Evolutionary conservation across 352 stramenopile genomes (phyloP).

Genomic region (Globisporangium megalacanthum): DNA sequence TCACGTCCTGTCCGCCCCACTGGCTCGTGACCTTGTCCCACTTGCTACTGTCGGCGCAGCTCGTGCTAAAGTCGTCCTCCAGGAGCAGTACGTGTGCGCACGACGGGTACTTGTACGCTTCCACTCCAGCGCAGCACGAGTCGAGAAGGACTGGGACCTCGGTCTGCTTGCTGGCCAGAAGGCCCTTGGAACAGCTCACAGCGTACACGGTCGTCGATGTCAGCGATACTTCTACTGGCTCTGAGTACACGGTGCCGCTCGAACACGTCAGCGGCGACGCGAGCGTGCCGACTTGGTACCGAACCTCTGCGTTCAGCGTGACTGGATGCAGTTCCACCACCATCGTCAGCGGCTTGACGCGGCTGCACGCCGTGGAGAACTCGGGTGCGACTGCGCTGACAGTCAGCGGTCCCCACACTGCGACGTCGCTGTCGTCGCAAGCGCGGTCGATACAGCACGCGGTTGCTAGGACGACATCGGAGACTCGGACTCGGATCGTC

Average conservation of each 20-base stretch:
- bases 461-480: conserved; percentile 38
- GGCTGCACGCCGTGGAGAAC: conserved; percentile 25
- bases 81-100: conserved; percentile 50
- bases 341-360: conserved; percentile 26
- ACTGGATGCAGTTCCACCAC: conserved; percentile 22
- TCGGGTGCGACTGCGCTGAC: conserved; percentile 24
- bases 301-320: conserved; percentile 21
- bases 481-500: conserved; percentile 24
- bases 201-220: conserved; percentile 25
- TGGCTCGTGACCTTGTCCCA: conserved; percentile 44
- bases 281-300: conserved; percentile 18
- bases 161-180: conserved; percentile 29
- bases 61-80: conserved; percentile 38
- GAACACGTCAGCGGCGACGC: conserved; percentile 20
- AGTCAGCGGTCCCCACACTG: conserved; percentile 23
- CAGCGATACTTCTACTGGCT: conserved; percentile 21
- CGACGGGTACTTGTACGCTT: conserved; percentile 27
- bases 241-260: conserved; percentile 23
- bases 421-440: conserved; percentile 21
- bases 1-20: conserved; percentile 52
- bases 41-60: conserved; percentile 33
- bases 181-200: conserved; percentile 49
- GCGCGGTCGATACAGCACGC: conserved; percentile 37
- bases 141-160: conserved; percentile 33
- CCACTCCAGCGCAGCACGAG: conserved; percentile 43